Conservation (phyloP, 306 rosid species). For the Begonia peltatifolia region DNA sequence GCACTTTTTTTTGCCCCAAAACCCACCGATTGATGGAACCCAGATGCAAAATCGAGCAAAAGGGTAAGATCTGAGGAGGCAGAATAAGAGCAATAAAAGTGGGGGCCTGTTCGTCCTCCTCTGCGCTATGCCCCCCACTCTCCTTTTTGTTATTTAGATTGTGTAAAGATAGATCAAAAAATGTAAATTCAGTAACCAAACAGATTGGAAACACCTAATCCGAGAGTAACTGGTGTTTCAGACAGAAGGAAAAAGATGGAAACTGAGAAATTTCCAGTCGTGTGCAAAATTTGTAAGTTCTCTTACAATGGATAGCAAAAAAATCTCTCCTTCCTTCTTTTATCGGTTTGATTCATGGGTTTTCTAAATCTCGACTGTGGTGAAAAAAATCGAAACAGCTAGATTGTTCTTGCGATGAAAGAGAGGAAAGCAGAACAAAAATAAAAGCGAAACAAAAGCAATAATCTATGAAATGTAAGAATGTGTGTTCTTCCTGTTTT, state of each 20-base stretch:
- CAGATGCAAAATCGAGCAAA: slow-evolving; percentile 50
- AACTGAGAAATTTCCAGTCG: neutral
- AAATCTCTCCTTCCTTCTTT: neutral
- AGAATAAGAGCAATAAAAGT: neutral
- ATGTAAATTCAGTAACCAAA: neutral
- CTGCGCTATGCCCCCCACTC: neutral
- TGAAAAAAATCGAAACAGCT: neutral
- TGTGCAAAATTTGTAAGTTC: neutral
- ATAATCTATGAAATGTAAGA: too few species aligned
- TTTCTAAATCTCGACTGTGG: neutral
- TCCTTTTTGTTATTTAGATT: neutral
- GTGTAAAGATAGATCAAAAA: neutral
- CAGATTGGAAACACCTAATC: neutral
- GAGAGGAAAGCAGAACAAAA: neutral
- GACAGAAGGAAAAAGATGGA: neutral
- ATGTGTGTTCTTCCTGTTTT: neutral
- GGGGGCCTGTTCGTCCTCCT: neutral
- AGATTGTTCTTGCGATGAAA: neutral
- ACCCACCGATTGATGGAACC: slow-evolving; percentile 66
- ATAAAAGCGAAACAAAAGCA: too few species aligned
- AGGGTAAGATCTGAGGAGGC: slow-evolving; percentile 46
- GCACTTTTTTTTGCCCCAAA: slow-evolving; percentile 1
- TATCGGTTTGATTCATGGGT: neutral
- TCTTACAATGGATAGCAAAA: neutral
- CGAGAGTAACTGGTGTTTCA: neutral